Percentiles rank a stretch among this genome's conserved stretches.
Evolutionary conservation across 192 early-diverging fungal genomes (phyloP).

Genomic region (Radiomyces spectabilis): DNA sequence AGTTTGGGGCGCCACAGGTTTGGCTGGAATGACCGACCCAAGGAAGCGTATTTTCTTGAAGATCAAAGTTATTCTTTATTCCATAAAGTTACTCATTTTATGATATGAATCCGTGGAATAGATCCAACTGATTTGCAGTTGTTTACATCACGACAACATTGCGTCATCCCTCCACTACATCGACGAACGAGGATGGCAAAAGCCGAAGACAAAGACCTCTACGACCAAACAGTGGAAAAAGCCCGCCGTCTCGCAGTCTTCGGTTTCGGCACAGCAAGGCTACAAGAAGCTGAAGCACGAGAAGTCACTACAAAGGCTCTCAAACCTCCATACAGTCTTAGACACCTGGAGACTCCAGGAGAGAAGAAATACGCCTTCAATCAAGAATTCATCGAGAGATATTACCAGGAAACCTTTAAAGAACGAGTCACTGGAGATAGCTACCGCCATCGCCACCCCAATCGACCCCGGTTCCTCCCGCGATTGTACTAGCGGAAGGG

Average conservation of each 20-base stretch:
- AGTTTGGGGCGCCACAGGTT: too few species aligned
- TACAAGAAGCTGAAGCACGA: not conserved
- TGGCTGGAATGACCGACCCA: too few species aligned
- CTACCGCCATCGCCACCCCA: not conserved
- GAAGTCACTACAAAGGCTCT: constrained; percentile 1
- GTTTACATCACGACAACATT: too few species aligned
- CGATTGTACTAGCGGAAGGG: not conserved
- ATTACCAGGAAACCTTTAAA: not conserved
- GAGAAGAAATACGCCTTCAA: constrained; percentile 4
- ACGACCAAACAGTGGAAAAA: too few species aligned
- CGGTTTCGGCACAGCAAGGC: constrained; percentile 1
- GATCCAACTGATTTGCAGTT: too few species aligned
- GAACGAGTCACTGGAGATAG: not conserved
- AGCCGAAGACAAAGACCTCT: too few species aligned
- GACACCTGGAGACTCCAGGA: not conserved
- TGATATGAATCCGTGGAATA: too few species aligned
- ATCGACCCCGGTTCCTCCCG: not conserved
- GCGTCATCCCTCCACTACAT: too few species aligned
- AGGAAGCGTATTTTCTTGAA: too few species aligned
- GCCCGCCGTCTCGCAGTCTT: not conserved
- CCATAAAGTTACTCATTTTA: too few species aligned
- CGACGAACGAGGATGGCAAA: too few species aligned
- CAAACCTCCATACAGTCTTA: not conserved
- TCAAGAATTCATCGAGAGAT: not conserved
- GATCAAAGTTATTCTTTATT: too few species aligned